Conservation (phyloP, 2,329 filamentous ascomycete genomes). For the Curvularia verruculosa region DNA sequence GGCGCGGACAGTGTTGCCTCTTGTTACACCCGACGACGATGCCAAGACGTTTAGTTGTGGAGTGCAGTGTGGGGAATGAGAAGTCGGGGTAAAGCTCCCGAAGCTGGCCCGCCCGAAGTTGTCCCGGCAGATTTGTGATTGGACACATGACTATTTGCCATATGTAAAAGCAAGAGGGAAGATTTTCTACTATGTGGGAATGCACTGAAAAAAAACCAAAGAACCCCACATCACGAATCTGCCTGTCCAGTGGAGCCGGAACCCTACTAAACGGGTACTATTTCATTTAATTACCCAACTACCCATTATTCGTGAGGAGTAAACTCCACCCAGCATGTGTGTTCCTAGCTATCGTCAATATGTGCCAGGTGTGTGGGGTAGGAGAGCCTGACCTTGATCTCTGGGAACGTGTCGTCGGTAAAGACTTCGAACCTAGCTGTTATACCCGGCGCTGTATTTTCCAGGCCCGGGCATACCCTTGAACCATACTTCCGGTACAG, state of each 20-base stretch:
- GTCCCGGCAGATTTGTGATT: constrained; percentile 18
- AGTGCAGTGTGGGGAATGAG: constrained; percentile 18
- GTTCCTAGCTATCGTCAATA: constrained; percentile 8
- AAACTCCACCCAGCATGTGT: constrained; percentile 13
- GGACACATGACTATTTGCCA: constrained; percentile 5
- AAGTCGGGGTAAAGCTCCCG: constrained; percentile 10
- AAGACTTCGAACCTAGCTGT: constrained; percentile 54
- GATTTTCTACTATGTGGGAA: neutral
- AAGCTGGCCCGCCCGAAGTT: constrained; percentile 12
- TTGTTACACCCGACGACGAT: constrained; percentile 3
- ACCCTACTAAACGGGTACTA: neutral
- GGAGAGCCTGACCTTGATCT: constrained; percentile 20
- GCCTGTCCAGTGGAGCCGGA: neutral
- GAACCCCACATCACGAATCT: constrained; percentile 12
- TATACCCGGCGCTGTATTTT: constrained; percentile 47
- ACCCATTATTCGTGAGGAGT: neutral
- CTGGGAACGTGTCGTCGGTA: constrained; percentile 40
- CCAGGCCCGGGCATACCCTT: constrained; percentile 37
- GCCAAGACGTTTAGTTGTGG: constrained; percentile 23
- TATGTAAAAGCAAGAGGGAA: constrained; percentile 6
- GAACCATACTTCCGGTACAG: constrained; percentile 51
- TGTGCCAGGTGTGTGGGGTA: neutral
- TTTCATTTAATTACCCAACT: neutral
- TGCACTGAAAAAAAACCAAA: neutral
- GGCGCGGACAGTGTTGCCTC: constrained; percentile 4